Percentiles rank a stretch among this genome's conserved stretches.
phyloP scores from a whole-genome alignment of 495 filamentous ascomycete genomes.

The Xylaria palmicola region DNA sequence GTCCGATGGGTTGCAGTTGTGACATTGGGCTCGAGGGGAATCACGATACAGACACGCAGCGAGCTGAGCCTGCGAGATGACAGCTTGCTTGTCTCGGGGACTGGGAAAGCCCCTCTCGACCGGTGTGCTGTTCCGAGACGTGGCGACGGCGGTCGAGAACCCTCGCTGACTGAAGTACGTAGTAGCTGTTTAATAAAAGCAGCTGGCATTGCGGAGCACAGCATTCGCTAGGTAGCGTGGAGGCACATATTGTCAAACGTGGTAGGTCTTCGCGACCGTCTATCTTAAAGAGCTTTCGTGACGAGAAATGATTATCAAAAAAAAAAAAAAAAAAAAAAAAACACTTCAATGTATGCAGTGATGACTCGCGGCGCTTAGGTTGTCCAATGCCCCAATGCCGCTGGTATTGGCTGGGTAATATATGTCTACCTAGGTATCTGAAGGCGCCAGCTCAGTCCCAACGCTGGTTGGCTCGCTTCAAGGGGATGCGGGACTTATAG shows the following conservation, averaged over 20 bases:
- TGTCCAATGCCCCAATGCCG: background rate
- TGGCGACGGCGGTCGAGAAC: too few species aligned
- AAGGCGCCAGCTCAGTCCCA: background rate
- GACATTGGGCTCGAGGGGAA: background rate
- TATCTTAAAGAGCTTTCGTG: background rate
- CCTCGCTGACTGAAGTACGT: too few species aligned
- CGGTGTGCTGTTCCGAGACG: background rate
- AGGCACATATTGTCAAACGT: background rate
- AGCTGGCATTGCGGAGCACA: background rate
- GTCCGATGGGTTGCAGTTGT: background rate
- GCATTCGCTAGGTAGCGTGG: background rate
- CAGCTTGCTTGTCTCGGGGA: constrained; percentile 1
- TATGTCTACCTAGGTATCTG: too few species aligned
- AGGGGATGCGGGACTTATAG: background rate
- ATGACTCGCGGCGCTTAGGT: constrained; percentile 1
- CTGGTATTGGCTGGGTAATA: background rate
- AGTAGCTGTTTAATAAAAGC: too few species aligned
- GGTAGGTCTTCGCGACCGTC: background rate
- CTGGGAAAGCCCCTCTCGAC: background rate
- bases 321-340: too few species aligned
- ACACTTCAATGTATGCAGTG: background rate
- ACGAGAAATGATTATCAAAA: too few species aligned
- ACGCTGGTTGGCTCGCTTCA: constrained; percentile 6
- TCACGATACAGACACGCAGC: background rate
- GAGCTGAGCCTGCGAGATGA: background rate